phyloP scores from a whole-genome alignment of 441 rosid genomes.

The Geranium incanum region DNA sequence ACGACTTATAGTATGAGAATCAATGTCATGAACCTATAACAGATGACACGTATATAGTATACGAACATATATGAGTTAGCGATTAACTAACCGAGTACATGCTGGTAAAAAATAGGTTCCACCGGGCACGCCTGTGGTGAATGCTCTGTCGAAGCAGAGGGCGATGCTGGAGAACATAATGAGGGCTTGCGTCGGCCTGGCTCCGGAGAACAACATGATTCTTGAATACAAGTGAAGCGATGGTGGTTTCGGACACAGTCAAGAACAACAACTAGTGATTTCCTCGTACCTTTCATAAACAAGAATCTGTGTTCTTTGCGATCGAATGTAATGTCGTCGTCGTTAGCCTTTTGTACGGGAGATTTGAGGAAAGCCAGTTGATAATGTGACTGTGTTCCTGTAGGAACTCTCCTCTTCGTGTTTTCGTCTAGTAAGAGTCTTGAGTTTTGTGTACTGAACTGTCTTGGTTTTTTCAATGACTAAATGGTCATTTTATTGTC shows the following conservation, averaged over 20 bases:
- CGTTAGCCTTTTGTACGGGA: not conserved
- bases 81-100: too few species aligned
- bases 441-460: too few species aligned
- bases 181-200: constrained; percentile 85
- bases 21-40: too few species aligned
- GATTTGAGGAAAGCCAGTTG: too few species aligned
- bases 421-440: too few species aligned
- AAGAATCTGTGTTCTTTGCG: not conserved
- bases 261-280: too few species aligned
- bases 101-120: constrained; percentile 49
- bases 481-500: too few species aligned
- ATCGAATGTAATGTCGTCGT: not conserved
- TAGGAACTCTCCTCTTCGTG: too few species aligned
- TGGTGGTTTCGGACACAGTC: not conserved
- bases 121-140: constrained; percentile 89
- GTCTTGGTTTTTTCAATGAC: too few species aligned
- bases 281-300: not conserved
- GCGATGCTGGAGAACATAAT: constrained; percentile 94
- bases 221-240: constrained; percentile 75
- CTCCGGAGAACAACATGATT: constrained; percentile 95
- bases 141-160: constrained; percentile 84
- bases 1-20: too few species aligned
- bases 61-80: too few species aligned
- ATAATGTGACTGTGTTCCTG: not conserved
- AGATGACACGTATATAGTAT: too few species aligned